Evolutionary conservation across 768 basidiomycete genomes (phyloP), one percentile per base, ranked within the genome.

Genomic region (Xerocomus potaroensis): DNA sequence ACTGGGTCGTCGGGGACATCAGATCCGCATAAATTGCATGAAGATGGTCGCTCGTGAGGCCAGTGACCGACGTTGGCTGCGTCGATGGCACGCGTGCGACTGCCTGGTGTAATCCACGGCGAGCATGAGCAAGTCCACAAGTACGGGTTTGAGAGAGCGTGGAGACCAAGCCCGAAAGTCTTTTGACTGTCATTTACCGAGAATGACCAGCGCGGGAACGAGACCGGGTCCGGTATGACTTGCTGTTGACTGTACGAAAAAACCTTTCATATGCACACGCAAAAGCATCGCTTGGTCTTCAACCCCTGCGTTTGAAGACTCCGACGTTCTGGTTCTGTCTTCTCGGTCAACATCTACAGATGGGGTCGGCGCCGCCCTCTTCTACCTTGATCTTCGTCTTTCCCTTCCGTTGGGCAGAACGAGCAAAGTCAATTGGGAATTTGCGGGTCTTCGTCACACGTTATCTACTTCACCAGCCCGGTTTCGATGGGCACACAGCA

Each of bases 21-120:
- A 78, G 47, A 40, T 74, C 71, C 26, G 68, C 61, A 42, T 77
- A 79, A 19, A 79, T 50, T 6, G 62, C 52, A 4, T 44, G 38
- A 8, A 58, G 33, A 38, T 48, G 24, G 19, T 58, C 49, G 15
- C 49, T 45, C 21, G 64, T 49, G 7, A 75, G 58, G 16, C 24
- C 16, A 16, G 45, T 12, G 35, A 27, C 34, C 11, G 41, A 10
- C 12, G 15, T n/a, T 12, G 35, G 43, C 30, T 21, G 43, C 19
- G 53, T 23, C 4, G 34, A 26, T 3, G 33, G 45, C 1, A 8
- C 2, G 15, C 32, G 45, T 10, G 43, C 41, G 32, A 55, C 37
- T 1, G 48, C 54, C 34, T 64, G 62, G 49, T 63, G 60, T 21
- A 56, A 33, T 33, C 47, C 46, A 16, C 65, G 55, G 3, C 26